These are phyloP conservation scores for Leccinum disarticulatum DNA, from an alignment of 768 basidiomycete species.

Conservation along the genomic window DNA sequence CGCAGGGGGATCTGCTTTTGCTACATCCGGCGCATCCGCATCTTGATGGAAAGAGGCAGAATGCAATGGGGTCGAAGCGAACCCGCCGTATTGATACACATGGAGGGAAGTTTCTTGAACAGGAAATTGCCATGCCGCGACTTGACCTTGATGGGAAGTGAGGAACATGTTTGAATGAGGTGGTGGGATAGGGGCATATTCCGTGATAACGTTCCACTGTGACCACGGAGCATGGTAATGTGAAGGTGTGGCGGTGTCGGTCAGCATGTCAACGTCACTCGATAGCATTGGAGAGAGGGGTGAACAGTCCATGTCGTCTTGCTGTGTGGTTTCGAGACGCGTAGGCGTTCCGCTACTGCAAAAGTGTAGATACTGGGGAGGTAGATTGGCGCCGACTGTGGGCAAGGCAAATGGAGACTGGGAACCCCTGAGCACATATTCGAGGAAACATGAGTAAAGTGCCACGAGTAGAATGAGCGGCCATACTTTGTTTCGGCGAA, in stretches of 20 bases:
- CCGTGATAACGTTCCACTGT: constrained; percentile 1
- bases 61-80: neutral
- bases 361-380: neutral
- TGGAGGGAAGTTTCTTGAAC: constrained; percentile 1
- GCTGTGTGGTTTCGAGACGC: neutral
- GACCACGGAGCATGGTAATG: neutral
- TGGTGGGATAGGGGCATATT: neutral
- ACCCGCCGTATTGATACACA: neutral
- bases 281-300: constrained; percentile 3
- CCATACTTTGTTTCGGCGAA: neutral
- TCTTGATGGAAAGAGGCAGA: neutral
- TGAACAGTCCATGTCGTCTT: constrained; percentile 16
- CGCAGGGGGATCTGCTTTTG: neutral
- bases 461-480: neutral
- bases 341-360: neutral
- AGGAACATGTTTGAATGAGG: neutral
- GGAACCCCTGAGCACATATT: neutral
- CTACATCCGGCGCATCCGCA: neutral
- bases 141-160: neutral
- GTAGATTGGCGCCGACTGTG: neutral
- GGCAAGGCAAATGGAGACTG: neutral
- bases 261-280: constrained; percentile 16
- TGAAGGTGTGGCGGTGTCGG: constrained; percentile 1
- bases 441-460: neutral
- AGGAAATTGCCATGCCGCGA: neutral